These are phyloP conservation scores for Pachyrhizus erosus DNA, from an alignment of 306 rosid genomes.

Conservation along the genomic window DNA sequence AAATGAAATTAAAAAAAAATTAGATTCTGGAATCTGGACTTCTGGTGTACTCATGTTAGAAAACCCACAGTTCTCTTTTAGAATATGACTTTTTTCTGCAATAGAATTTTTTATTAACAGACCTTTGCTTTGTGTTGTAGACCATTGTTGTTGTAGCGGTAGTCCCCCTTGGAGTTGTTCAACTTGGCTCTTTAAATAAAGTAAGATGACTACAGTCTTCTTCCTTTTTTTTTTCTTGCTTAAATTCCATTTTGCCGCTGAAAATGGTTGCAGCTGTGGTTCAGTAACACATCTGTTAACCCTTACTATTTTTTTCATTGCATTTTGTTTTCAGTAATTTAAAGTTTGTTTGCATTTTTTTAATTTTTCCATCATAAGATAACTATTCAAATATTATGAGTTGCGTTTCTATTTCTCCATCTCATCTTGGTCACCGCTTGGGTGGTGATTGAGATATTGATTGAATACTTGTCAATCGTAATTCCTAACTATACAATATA, in stretches of 20 bases:
- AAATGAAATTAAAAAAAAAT: background rate
- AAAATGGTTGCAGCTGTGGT: constrained; percentile 33
- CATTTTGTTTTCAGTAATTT: background rate
- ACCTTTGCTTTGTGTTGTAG: constrained; percentile 56
- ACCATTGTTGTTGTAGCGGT: constrained; percentile 82
- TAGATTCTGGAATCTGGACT: background rate
- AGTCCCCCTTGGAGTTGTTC: constrained; percentile 88
- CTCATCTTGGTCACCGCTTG: constrained; percentile 11
- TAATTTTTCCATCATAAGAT: background rate
- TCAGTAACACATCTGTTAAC: constrained; percentile 3
- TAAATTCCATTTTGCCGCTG: constrained; percentile 9
- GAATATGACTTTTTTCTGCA: background rate
- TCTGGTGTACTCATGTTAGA: background rate
- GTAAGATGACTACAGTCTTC: constrained; percentile 55
- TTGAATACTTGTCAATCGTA: constrained; percentile 6
- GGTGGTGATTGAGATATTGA: constrained; percentile 6
- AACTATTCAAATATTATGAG: background rate
- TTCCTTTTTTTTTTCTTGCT: constrained; percentile 32
- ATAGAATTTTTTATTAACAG: constrained; percentile 15
- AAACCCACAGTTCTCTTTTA: constrained; percentile 7
- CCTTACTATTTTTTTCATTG: background rate
- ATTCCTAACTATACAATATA: background rate
- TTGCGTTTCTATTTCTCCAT: background rate
- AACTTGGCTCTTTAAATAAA: constrained; percentile 86
- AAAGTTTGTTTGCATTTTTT: background rate